Percentiles rank a stretch among this genome's conserved stretches.
phyloP scores from a whole-genome alignment of 805 yeast genomes.

The Zygosaccharomyces pseudorouxii region DNA sequence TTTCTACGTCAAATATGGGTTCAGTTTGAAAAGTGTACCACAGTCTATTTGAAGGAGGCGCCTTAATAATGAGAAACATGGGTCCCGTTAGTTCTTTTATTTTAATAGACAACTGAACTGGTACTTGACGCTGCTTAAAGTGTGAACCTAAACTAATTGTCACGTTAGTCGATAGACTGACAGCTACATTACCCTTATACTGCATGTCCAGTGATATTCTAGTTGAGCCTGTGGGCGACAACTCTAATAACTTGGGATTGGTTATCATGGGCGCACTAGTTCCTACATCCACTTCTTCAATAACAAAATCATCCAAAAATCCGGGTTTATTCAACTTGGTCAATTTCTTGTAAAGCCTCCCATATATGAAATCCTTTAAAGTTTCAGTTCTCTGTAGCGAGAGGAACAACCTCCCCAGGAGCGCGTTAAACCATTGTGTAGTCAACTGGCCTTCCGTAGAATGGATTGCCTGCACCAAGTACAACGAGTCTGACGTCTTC shows the following conservation, averaged over 20 bases:
- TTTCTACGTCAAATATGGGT: constrained; percentile 68
- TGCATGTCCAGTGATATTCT: constrained; percentile 55
- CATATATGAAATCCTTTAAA: constrained; percentile 53
- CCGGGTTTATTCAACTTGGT: constrained; percentile 81
- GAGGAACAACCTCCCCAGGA: constrained; percentile 77
- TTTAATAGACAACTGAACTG: constrained; percentile 64
- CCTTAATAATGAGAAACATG: constrained; percentile 62
- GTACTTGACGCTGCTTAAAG: constrained; percentile 71
- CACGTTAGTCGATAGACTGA: constrained; percentile 77
- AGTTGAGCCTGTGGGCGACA: constrained; percentile 77
- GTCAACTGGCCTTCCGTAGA: constrained; percentile 79
- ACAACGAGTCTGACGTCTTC: constrained; percentile 64
- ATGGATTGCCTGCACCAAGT: constrained; percentile 69
- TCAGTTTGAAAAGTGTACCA: constrained; percentile 86
- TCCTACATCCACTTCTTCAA: constrained; percentile 71
- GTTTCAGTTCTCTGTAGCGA: constrained; percentile 67
- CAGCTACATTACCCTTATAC: constrained; percentile 71
- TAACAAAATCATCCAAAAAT: constrained; percentile 75
- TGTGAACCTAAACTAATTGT: constrained; percentile 70
- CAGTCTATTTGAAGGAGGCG: constrained; percentile 84
- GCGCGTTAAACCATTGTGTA: constrained; percentile 87
- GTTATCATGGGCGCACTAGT: constrained; percentile 75
- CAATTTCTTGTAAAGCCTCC: constrained; percentile 64
- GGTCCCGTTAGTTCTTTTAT: constrained; percentile 71
- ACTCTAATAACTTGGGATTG: constrained; percentile 59